Percentiles rank a stretch among this genome's conserved stretches.
Conservation (phyloP, 176 grass and related monocot genomes). For the Microstegium vimineum region DNA sequence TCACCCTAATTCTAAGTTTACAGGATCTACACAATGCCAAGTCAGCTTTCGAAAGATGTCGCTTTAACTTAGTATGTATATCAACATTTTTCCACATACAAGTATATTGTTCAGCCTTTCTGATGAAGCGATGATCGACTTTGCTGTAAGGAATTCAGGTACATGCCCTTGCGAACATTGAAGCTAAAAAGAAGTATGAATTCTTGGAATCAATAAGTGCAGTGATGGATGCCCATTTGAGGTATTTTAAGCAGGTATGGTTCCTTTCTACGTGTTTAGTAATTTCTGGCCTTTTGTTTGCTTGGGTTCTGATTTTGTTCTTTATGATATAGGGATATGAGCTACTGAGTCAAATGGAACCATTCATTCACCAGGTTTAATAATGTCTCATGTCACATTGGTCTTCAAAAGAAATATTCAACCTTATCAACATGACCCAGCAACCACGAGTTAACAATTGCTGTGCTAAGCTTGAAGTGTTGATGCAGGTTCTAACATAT, state of each 20-base stretch:
- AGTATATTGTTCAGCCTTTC: conserved; percentile 24
- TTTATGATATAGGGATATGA: conserved; percentile 73
- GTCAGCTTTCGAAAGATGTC: conserved; percentile 81
- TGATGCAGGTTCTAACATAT: conserved; percentile 92
- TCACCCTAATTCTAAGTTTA: conserved; percentile 30
- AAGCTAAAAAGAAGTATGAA: conserved; percentile 96
- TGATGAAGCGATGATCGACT: conserved; percentile 18
- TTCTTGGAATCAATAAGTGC: conserved; percentile 98
- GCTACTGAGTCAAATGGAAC: conserved; percentile 88
- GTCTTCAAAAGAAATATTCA: conserved; percentile 4
- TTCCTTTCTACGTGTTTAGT: conserved; percentile 22
- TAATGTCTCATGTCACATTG: conserved; percentile 19
- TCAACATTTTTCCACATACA: conserved; percentile 25
- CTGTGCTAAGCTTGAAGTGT: conserved; percentile 31
- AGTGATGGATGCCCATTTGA: conserved; percentile 98
- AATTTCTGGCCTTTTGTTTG: conserved; percentile 22
- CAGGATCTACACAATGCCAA: conserved; percentile 93
- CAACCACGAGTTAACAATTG: conserved; percentile 9
- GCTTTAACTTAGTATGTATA: conserved; percentile 96
- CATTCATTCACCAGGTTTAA: conserved; percentile 91
- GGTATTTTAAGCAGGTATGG: conserved; percentile 96
- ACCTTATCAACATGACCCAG: not conserved
- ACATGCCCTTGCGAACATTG: conserved; percentile 73
- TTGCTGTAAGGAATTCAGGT: conserved; percentile 80
- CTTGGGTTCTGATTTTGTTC: conserved; percentile 37